Percentiles rank a stretch among this genome's conserved stretches.
These are phyloP conservation scores for Carex parvula DNA, from an alignment of 176 grass and related monocot genomes.

Conservation along the genomic window DNA sequence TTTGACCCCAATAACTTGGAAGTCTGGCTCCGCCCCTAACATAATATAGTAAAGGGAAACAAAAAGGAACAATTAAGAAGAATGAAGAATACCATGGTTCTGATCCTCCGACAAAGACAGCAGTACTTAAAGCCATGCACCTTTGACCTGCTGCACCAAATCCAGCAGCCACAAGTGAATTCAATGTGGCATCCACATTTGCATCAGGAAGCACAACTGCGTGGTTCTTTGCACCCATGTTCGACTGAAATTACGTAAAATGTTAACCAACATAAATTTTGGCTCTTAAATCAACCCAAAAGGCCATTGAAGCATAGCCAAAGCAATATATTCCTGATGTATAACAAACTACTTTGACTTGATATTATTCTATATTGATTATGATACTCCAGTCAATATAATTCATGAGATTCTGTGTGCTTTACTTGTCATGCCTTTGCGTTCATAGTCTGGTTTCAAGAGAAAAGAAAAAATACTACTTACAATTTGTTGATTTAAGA, in stretches of 20 bases:
- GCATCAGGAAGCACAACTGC: slow-evolving; percentile 93
- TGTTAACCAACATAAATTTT: neutral
- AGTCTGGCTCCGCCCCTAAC: too few species aligned
- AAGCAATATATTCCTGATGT: neutral
- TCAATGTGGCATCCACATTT: slow-evolving; percentile 71
- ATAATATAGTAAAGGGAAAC: neutral
- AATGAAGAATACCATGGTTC: slow-evolving; percentile 70
- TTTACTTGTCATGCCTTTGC: neutral
- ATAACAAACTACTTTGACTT: neutral
- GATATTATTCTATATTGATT: neutral
- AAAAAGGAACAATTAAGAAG: neutral
- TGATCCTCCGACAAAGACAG: slow-evolving; percentile 89
- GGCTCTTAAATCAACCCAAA: neutral
- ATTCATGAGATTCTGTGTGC: neutral
- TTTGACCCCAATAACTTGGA: too few species aligned
- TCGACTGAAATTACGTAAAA: slow-evolving; percentile 50
- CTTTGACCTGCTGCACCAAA: slow-evolving; percentile 97
- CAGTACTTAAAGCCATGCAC: slow-evolving; percentile 99
- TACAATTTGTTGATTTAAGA: neutral
- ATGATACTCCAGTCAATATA: slow-evolving; percentile 1
- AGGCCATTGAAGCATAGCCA: neutral
- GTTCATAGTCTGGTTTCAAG: neutral
- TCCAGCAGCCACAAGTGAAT: slow-evolving; percentile 89
- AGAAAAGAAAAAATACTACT: neutral
- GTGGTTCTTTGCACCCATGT: slow-evolving; percentile 99